Percentiles rank a stretch among this genome's conserved stretches.
phyloP scores from a whole-genome alignment of 139 green algal genomes.

The Zygnema circumcarinatum region DNA sequence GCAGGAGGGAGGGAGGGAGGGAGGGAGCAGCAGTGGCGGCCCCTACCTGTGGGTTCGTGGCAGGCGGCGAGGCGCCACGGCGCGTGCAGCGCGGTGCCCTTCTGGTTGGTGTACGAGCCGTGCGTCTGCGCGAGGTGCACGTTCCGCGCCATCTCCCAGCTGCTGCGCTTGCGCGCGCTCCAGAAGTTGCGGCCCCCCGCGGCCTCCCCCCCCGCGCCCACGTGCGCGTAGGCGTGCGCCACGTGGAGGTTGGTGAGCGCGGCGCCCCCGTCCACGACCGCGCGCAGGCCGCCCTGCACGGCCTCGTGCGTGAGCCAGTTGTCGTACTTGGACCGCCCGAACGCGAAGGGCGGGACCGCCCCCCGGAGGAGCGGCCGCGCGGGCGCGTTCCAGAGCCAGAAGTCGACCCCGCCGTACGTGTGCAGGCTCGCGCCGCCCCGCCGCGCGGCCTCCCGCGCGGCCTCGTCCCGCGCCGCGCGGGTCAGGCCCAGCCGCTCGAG shows the following conservation, averaged over 20 bases:
- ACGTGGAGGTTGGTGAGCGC: conserved; percentile 33
- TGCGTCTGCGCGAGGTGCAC: conserved; percentile 39
- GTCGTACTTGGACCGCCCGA: conserved; percentile 40
- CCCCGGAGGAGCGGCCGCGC: conserved; percentile 21
- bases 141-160: conserved; percentile 38
- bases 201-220: not conserved
- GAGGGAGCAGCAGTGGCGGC: not conserved
- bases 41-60: conserved; percentile 17
- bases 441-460: no score
- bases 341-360: conserved; percentile 38
- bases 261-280: conserved; percentile 27
- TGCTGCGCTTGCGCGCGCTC: conserved; percentile 37
- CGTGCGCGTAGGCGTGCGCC: conserved; percentile 24
- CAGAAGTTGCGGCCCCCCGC: conserved; percentile 35
- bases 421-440: no score
- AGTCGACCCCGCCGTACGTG: conserved; percentile 39
- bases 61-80: conserved; percentile 24
- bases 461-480: no score
- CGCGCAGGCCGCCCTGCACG: not conserved
- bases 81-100: conserved; percentile 35
- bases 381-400: conserved; percentile 47
- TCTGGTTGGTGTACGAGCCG: conserved; percentile 49
- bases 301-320: conserved; percentile 48
- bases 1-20: not conserved
- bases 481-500: no score